These are phyloP conservation scores for Stemphylium lycopersici DNA, from an alignment of 2,329 filamentous ascomycete species.

Conservation along the genomic window DNA sequence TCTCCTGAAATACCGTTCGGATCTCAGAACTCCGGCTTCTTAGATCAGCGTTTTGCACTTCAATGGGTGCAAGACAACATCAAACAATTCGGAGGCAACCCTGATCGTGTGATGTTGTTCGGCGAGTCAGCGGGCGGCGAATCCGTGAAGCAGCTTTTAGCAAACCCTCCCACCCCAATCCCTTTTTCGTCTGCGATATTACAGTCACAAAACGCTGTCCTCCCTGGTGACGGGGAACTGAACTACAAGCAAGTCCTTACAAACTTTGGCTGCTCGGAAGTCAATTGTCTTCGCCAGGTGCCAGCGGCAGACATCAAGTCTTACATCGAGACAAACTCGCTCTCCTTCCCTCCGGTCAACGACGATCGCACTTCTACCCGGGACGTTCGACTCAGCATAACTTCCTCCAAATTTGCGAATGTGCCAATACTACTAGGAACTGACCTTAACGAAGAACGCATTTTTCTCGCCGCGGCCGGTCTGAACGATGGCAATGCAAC, in stretches of 20 bases:
- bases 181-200: conserved; percentile 35
- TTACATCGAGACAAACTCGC: conserved; percentile 14
- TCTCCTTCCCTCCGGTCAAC: conserved; percentile 19
- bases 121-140: conserved; percentile 36
- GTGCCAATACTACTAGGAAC: conserved; percentile 18
- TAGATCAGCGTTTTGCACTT: conserved; percentile 59
- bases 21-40: conserved; percentile 57
- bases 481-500: conserved; percentile 9
- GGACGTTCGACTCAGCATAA: conserved; percentile 17
- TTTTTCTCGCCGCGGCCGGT: conserved; percentile 11
- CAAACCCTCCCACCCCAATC: conserved; percentile 21
- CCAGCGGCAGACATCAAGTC: conserved; percentile 9
- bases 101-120: conserved; percentile 54
- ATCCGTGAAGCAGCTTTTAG: conserved; percentile 17
- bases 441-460: conserved; percentile 16
- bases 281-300: conserved; percentile 11
- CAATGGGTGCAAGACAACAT: conserved; percentile 61
- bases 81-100: conserved; percentile 48
- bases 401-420: conserved; percentile 9
- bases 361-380: conserved; percentile 9
- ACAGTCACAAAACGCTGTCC: conserved; percentile 22
- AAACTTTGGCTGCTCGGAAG: conserved; percentile 15
- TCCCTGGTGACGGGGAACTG: conserved; percentile 6
- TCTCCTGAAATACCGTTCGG: conserved; percentile 21
- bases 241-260: conserved; percentile 16